A percentile compares a stretch with the other conserved stretches of the same genome.
These are phyloP conservation scores for Neofusicoccum parvum DNA, from an alignment of 2,329 filamentous ascomycete genomes.

Conservation along the genomic window DNA sequence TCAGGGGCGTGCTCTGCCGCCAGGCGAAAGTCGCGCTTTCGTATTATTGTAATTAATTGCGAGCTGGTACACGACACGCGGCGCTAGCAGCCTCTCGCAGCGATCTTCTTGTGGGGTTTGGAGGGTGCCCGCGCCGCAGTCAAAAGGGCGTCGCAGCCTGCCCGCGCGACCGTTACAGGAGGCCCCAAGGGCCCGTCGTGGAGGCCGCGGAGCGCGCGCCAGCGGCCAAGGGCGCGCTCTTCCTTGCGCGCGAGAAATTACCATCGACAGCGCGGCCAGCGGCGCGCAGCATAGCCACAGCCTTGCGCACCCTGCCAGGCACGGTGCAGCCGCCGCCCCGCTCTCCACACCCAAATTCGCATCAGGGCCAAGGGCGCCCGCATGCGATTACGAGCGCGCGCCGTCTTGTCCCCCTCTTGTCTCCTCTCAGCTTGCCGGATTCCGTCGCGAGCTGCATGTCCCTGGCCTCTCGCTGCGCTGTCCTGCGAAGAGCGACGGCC, in stretches of 20 bases:
- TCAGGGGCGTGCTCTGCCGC: constrained; percentile 18
- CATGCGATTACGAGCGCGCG: background rate
- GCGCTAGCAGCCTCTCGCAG: constrained; percentile 16
- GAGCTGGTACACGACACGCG: constrained; percentile 13
- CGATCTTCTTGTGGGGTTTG: constrained; percentile 20
- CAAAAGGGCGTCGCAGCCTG: constrained; percentile 5
- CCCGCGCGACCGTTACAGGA: constrained; percentile 16
- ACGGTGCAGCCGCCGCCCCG: constrained; percentile 9
- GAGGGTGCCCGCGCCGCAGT: background rate
- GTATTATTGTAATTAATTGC: constrained; percentile 20
- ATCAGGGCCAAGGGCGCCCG: background rate
- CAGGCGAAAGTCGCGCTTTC: constrained; percentile 11
- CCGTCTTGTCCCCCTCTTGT: constrained; percentile 10
- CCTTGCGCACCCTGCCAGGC: constrained; percentile 11
- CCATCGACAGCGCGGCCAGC: constrained; percentile 8
- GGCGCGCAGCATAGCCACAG: constrained; percentile 20
- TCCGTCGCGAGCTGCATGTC: background rate
- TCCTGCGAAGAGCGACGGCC: background rate
- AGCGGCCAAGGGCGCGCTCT: background rate
- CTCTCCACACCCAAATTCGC: constrained; percentile 10
- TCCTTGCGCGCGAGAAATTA: constrained; percentile 17
- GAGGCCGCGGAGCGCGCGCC: background rate
- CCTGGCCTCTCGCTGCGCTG: background rate
- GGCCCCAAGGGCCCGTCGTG: background rate
- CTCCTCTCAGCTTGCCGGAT: background rate